Base-by-base conservation (phyloP, 495 filamentous ascomycete genomes). In the Haplographium delicatum region DNA sequence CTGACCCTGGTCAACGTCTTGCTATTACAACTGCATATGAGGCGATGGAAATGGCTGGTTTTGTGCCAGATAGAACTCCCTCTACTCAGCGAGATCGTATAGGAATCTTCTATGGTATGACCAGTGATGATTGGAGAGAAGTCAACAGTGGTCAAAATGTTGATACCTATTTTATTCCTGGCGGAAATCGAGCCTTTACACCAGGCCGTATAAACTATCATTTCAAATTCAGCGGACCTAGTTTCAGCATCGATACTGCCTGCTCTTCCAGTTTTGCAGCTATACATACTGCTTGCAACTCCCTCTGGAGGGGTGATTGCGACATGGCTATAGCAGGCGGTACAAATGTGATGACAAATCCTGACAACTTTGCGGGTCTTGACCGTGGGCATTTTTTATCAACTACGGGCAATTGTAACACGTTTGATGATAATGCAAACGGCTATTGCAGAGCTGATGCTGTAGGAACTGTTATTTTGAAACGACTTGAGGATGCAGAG, bases 111-210 rank as follows among this genome's bases (percentile, higher is more conserved):
- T 91, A 91, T 61, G 90, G 90, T 40, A 86, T 93, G 70, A 91
- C 90, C 0, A 90, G 86, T 51, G 86, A 94, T 47, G 90, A 96
- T 54, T 95, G 88, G 74, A 80, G 84, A 64, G 90, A 95, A 57
- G 83, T 91, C 55, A 91, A 93, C 64, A 86, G 83, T 35, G 84
- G 83, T 15, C 82, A 95, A 59, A 86, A 94, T 52, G 82, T 95
- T 50, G 90, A 94, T 64, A 93, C 88, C 0, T 95, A 95, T 63
- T 94, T 82, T 66, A 95, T 94, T 62, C 88, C 88, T 0, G 90
- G 89, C 42, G 89, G 86, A 59, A 85, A 91, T 16, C 80, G 88
- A 28, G 88, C 89, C 9, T 95, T 96, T 51, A 84, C 82, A 1
- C 87, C 90, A 0, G 90, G 89, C 2, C 78, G 90, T 20, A 91